Conservation (phyloP, 192 early-diverging fungal genomes). For the Pilaira anomala region DNA sequence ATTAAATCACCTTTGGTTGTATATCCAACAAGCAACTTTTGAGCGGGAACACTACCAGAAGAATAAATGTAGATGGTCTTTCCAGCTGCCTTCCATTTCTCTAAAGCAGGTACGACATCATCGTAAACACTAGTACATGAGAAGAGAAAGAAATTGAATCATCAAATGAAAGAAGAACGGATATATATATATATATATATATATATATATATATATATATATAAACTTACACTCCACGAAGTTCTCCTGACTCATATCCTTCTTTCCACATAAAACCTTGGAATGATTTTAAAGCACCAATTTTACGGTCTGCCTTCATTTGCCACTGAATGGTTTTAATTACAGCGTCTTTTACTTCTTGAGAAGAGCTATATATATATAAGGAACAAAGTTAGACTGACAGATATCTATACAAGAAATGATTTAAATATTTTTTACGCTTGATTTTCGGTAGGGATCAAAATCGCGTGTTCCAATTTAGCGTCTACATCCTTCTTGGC, state of each 20-base stretch:
- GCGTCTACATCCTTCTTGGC: slow-evolving; percentile 45
- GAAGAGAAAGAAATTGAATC: not conserved
- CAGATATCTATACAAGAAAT: not conserved
- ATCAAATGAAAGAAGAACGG: slow-evolving; percentile 5
- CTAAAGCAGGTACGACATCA: slow-evolving; percentile 81
- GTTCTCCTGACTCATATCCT: slow-evolving; percentile 73
- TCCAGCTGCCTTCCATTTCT: slow-evolving; percentile 60
- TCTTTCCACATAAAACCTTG: slow-evolving; percentile 97
- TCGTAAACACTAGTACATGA: slow-evolving; percentile 61
- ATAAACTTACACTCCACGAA: slow-evolving; percentile 69
- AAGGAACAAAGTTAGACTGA: not conserved
- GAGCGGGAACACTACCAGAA: slow-evolving; percentile 89
- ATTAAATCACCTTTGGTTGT: slow-evolving; percentile 78
- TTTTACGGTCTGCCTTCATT: slow-evolving; percentile 86
- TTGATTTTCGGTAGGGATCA: slow-evolving; percentile 41
- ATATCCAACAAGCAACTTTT: slow-evolving; percentile 89
- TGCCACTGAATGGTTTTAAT: slow-evolving; percentile 76
- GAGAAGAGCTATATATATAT: slow-evolving; percentile 31
- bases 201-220: not conserved
- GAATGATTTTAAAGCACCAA: slow-evolving; percentile 82
- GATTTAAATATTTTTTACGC: slow-evolving; percentile 24
- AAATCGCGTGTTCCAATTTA: slow-evolving; percentile 36
- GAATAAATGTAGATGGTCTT: slow-evolving; percentile 91
- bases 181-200: too few relatives aligned
- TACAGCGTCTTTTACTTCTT: slow-evolving; percentile 52